Percentiles rank a stretch among this genome's conserved stretches.
Conservation (phyloP, 2,329 filamentous ascomycete species). For the Lomentospora prolificans region DNA sequence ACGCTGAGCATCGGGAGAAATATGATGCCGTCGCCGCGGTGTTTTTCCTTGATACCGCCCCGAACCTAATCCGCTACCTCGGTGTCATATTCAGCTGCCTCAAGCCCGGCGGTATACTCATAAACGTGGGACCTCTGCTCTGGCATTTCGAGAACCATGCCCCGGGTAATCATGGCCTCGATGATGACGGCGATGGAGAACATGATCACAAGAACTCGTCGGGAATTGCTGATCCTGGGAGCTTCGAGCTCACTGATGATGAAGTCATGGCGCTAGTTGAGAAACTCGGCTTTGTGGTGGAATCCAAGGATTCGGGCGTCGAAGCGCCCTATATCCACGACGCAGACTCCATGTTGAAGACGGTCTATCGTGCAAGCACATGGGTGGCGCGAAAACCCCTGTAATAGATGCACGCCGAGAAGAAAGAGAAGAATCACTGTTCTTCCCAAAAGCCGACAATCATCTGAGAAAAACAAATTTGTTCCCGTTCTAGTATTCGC, state of each 20-base stretch:
- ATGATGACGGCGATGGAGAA: conserved; percentile 40
- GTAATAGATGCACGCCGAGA: too few species aligned
- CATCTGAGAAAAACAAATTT: too few species aligned
- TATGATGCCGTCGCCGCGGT: conserved; percentile 84
- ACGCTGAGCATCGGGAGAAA: conserved; percentile 44
- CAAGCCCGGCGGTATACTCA: conserved; percentile 65
- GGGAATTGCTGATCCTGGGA: conserved; percentile 81
- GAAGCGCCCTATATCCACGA: conserved; percentile 83
- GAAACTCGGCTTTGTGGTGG: conserved; percentile 66
- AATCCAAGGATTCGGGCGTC: conserved; percentile 48
- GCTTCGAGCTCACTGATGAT: conserved; percentile 80
- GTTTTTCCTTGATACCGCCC: conserved; percentile 96
- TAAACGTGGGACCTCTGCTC: conserved; percentile 82
- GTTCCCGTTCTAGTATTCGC: too few species aligned
- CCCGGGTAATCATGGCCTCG: conserved; percentile 44
- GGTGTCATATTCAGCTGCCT: conserved; percentile 74
- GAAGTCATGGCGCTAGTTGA: conserved; percentile 72
- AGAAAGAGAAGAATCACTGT: too few species aligned
- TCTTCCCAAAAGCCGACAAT: too few species aligned
- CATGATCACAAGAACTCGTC: conserved; percentile 38
- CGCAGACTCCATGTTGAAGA: conserved; percentile 73
- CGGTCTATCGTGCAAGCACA: conserved; percentile 66
- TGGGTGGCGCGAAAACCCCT: conserved; percentile 74
- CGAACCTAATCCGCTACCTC: conserved; percentile 84
- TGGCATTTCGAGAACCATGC: conserved; percentile 89